A percentile compares a stretch with the other conserved stretches of the same genome.
Conservation (phyloP, 352 stramenopile genomes). For the Phytophthora niederhauseri region DNA sequence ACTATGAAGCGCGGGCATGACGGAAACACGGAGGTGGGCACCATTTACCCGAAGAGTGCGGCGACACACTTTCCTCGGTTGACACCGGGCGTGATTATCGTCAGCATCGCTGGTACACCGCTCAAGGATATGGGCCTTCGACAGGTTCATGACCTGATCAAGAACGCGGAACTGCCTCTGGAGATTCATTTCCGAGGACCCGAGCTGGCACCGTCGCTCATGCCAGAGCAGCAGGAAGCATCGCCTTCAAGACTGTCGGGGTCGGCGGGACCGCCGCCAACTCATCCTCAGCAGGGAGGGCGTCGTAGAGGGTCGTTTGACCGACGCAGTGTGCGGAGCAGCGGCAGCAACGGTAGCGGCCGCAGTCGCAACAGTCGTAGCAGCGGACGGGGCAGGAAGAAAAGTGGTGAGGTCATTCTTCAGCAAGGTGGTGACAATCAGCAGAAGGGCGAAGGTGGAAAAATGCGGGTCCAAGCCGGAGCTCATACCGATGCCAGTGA, state of each 20-base stretch:
- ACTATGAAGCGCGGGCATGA: slow-evolving; percentile 84
- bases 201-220: slow-evolving; percentile 18
- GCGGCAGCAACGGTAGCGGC: slow-evolving; percentile 37
- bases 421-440: slow-evolving; percentile 24
- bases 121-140: slow-evolving; percentile 73
- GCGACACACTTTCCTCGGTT: slow-evolving; percentile 80
- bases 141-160: slow-evolving; percentile 87
- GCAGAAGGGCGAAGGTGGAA: slow-evolving; percentile 17
- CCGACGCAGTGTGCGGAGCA: slow-evolving; percentile 35
- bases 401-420: slow-evolving; percentile 10
- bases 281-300: slow-evolving; percentile 17
- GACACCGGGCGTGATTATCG: slow-evolving; percentile 68
- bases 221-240: slow-evolving; percentile 22
- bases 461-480: neutral
- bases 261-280: slow-evolving; percentile 6
- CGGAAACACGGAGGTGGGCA: slow-evolving; percentile 72
- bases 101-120: slow-evolving; percentile 67
- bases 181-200: slow-evolving; percentile 65
- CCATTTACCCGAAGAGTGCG: slow-evolving; percentile 82
- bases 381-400: slow-evolving; percentile 31
- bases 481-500: slow-evolving; percentile 24
- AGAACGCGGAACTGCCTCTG: slow-evolving; percentile 71
- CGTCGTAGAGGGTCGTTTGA: slow-evolving; percentile 33
- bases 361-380: slow-evolving; percentile 39
- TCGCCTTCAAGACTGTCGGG: slow-evolving; percentile 9